Evolutionary conservation across 176 grass and related monocot species (phyloP).

Genomic region (Musa schizocarpa): DNA sequence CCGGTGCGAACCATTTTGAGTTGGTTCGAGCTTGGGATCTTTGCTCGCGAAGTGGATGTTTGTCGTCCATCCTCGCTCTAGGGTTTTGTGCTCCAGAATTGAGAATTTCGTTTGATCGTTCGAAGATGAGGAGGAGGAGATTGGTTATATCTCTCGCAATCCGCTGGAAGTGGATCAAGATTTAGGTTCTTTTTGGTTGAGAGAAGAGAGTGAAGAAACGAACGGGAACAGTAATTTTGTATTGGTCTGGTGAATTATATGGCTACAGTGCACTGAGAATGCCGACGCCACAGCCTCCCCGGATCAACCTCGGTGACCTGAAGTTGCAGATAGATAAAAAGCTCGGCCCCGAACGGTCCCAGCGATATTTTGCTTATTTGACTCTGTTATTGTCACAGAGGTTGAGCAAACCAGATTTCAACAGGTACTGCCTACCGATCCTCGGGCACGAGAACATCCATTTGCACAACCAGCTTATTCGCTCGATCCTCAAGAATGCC

Average conservation of each 20-base stretch:
- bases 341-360: slow-evolving; percentile 47
- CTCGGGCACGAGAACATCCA: slow-evolving; percentile 62
- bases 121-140: not conserved
- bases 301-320: slow-evolving; percentile 57
- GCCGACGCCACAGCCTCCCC: not conserved
- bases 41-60: not conserved
- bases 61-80: not conserved
- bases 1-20: not conserved
- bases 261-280: slow-evolving; percentile 14
- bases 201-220: not conserved
- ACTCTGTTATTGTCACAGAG: slow-evolving; percentile 58
- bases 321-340: slow-evolving; percentile 53
- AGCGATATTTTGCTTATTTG: slow-evolving; percentile 60
- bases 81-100: not conserved
- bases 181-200: not conserved
- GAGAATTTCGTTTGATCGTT: slow-evolving; percentile 8
- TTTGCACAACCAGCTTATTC: slow-evolving; percentile 72
- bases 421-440: slow-evolving; percentile 51
- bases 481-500: slow-evolving; percentile 62
- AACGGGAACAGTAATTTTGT: not conserved
- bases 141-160: not conserved
- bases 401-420: slow-evolving; percentile 73
- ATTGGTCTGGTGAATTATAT: slow-evolving; percentile 13
- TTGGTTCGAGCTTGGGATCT: not conserved
- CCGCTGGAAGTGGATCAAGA: not conserved